Evolutionary conservation across 345 rosid genomes (phyloP), one percentile per base, ranked within the genome.

Genomic region (Gynandropsis gynandra): DNA sequence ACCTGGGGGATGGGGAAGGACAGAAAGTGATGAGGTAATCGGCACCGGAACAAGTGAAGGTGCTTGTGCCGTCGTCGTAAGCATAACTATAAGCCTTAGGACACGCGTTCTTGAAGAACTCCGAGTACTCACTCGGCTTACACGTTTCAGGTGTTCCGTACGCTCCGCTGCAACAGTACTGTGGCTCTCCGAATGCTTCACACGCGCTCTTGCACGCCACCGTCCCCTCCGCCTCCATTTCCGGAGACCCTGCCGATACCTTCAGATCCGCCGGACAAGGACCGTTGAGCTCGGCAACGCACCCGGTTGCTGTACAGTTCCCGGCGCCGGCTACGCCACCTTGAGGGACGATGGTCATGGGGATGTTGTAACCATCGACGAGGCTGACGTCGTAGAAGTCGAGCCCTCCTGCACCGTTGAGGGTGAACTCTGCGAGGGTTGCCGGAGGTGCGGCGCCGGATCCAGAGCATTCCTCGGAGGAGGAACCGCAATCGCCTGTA

Each of bases 121-220:
- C 37, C 1, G 87, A 79, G 49, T 79, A 81, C 19, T 47, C 34
- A 5, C 62, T 73, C 1, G 86, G 81, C 65, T 66, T 61, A 75
- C 89, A 81, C 8, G 72, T 74, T 29, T 65, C 62, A 8, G 89
- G 87, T 41, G 76, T 64, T 4, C 64, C 72, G 52, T 69, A 74
- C 16, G 64, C 71, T 10, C 82, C 87, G 27, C 79, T 79, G 67
- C 89, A 79, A 59, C 89, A 81, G 47, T 81, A 79, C 61, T 69
- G 50, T 19, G 84, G 77, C 33, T 65, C 68, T 0, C 74, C 70
- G 56, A 77, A 77, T 40, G 82, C 84, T 10, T 19, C 68, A 17
- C 87, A 85, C 8, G 87, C 89, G 56, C 89, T 79, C 75, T 76
- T 72, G 43, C 89, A 85, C 4, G 79, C 87, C 10, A 85, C 79